Evolutionary conservation across 1,284 basidiomycete species (phyloP), one percentile per base, ranked within the genome.

Genomic region (Exobasidium cylindrosporum): DNA sequence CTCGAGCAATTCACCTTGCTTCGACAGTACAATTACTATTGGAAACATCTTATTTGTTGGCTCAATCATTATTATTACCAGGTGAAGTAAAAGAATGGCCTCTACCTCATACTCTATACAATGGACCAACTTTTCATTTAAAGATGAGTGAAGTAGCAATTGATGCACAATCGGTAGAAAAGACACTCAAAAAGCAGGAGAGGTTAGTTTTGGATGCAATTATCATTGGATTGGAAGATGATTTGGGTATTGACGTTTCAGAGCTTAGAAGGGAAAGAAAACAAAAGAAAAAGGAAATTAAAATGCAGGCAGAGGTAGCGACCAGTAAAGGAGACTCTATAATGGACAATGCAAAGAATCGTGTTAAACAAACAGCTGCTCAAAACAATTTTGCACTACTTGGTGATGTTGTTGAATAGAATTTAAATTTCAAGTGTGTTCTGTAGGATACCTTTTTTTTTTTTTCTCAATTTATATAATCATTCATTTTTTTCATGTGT

Each of bases 91-190:
- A 57, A n/a, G 46, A 62, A 28, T n/a, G 35, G 35, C n/a, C 13
- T 0, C 5, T 5, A 40, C 60, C 60, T 13, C 45, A 58, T 17
- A 45, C 56, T 7, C 54, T 58, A n/a, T 54, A 35, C 30, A 29
- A 58, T 35, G 61, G 61, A 23, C 61, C 61, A 10, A 26, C 45
- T 11, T 62, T 62, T 30, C 61, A 62, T 21, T 13, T 50, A n/a
- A 30, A 49, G 24, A 35, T 62, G 40, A 49, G 24, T 4, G 32
- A 58, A 3, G 57, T 21, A 23, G 57, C 24, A 2, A 55, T 26
- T 17, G 53, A 50, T 26, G 40, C 31, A 17, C 17, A 21, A 26
- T 31, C n/a, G 30, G 21, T 31, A 30, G 57, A 47, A 35, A 21
- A 21, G 24, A 21, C 49, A 29, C n/a, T 30, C 14, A 47, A 31